phyloP scores from a whole-genome alignment of 371 early-diverging fungal species.

The Mortierella sp. region DNA sequence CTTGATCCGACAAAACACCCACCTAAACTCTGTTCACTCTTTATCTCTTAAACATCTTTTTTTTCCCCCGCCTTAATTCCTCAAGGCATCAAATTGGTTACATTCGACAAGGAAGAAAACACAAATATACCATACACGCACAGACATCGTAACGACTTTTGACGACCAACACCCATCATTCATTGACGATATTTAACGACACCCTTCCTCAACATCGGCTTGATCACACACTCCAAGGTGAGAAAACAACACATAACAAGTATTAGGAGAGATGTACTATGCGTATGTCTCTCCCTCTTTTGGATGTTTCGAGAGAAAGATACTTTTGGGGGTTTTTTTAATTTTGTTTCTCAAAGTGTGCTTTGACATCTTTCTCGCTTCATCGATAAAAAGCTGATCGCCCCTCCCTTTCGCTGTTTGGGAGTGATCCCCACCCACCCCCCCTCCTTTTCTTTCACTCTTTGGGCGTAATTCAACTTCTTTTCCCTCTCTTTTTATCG shows the following conservation, averaged over 20 bases:
- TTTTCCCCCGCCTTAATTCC: neutral
- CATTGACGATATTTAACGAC: neutral
- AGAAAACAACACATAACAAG: neutral
- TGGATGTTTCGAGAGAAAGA: neutral
- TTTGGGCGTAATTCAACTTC: neutral
- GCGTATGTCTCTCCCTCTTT: no score
- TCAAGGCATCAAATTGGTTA: no score
- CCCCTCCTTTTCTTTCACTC: neutral
- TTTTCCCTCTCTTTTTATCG: no score
- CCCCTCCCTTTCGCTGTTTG: neutral
- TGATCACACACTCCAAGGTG: neutral
- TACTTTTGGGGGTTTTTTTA: neutral
- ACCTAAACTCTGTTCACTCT: neutral
- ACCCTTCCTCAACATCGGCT: neutral
- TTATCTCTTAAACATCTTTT: neutral
- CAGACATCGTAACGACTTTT: neutral
- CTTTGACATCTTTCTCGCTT: no score
- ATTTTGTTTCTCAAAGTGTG: neutral
- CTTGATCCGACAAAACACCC: neutral
- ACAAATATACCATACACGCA: neutral
- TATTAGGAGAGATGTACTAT: neutral
- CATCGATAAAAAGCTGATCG: neutral
- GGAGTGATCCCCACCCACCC: no score
- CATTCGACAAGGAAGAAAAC: neutral
- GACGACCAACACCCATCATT: neutral